Evolutionary conservation across 2,329 filamentous ascomycete genomes (phyloP), one percentile per base, ranked within the genome.

Genomic region (Paecilomyces dactylethromorphus): DNA sequence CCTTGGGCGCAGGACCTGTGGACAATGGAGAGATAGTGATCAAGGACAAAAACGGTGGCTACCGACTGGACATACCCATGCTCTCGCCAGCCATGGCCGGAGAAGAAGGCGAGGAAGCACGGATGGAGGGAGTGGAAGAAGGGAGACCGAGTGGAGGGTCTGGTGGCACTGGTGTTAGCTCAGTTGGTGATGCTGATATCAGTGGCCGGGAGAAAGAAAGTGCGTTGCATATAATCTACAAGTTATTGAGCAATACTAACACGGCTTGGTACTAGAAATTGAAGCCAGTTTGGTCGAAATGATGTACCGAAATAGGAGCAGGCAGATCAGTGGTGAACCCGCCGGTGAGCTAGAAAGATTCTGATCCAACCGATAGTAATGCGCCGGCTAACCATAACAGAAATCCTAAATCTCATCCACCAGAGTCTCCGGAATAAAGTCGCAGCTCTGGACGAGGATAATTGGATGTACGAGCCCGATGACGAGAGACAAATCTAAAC

Each of bases 391-490:
- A 58, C 58, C 54, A n/a, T 22, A 60, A n/a, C 51, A 87, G 89
- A 92, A 72, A 80, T 92, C 3, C 78, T 91, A 26, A 85, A 88
- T 63, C 82, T 85, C 22, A 83, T 92, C 54, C 84, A 85, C 63
- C 83, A 85, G 33, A 92, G 87, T 71, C 77, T 95, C 57, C 81
- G 85, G 64, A 84, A 84, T 59, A 91, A 91, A 70, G 88, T 92
- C 1, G 83, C 84, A 15, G 85, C 87, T 13, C 76, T 96, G 55
- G 83, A 89, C 22, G 89, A 94, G 55, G 92, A 96, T 68, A 89
- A 87, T 67, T 96, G 92, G 92, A 95, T 96, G 87, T 96, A 89
- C 74, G 90, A 92, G 71, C 79, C 84, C 1, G 88, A 91, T 66
- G 81, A 84, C 57, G 76, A 80, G 61, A 73, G 65, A 56, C 69